phyloP scores from a whole-genome alignment of 306 rosid genomes.

The Lathyrus aphaca region DNA sequence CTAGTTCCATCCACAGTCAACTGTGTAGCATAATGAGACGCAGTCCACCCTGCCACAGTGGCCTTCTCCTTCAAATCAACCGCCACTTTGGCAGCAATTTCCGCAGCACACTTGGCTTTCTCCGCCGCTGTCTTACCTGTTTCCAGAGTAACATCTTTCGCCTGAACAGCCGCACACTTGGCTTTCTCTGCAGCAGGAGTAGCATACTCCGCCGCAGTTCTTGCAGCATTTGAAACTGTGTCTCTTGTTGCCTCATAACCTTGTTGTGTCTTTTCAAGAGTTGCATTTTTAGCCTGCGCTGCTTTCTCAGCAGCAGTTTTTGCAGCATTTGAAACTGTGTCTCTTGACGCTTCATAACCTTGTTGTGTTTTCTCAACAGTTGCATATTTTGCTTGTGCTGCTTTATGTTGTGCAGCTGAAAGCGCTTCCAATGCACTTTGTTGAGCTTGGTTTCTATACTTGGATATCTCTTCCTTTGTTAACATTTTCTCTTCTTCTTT shows the following conservation, averaged over 20 bases:
- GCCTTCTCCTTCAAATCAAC: slow-evolving; percentile 65
- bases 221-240: slow-evolving; percentile 38
- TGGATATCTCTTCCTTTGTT: too few relatives aligned
- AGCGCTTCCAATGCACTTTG: too few relatives aligned
- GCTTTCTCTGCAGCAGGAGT: slow-evolving; percentile 51
- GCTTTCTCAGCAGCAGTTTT: slow-evolving; percentile 36
- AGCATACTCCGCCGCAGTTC: slow-evolving; percentile 46
- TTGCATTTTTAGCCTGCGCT: slow-evolving; percentile 15
- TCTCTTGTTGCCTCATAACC: slow-evolving; percentile 48
- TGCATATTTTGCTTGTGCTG: not conserved
- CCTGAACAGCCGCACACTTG: slow-evolving; percentile 43
- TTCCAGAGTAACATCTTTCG: slow-evolving; percentile 49
- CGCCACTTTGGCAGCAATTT: slow-evolving; percentile 48
- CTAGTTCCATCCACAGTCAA: slow-evolving; percentile 65
- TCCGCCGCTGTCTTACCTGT: slow-evolving; percentile 47
- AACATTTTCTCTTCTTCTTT: slow-evolving; percentile 14
- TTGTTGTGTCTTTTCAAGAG: slow-evolving; percentile 44
- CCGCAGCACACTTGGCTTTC: not conserved
- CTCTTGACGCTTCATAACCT: not conserved
- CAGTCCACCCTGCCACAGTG: slow-evolving; percentile 63
- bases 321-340: not conserved
- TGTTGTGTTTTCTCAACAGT: not conserved
- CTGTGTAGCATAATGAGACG: slow-evolving; percentile 61
- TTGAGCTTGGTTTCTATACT: too few relatives aligned
- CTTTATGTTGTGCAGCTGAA: too few relatives aligned